These are phyloP conservation scores for Trichophyton rubrum DNA, from an alignment of 2,329 filamentous ascomycete species.

Conservation along the genomic window DNA sequence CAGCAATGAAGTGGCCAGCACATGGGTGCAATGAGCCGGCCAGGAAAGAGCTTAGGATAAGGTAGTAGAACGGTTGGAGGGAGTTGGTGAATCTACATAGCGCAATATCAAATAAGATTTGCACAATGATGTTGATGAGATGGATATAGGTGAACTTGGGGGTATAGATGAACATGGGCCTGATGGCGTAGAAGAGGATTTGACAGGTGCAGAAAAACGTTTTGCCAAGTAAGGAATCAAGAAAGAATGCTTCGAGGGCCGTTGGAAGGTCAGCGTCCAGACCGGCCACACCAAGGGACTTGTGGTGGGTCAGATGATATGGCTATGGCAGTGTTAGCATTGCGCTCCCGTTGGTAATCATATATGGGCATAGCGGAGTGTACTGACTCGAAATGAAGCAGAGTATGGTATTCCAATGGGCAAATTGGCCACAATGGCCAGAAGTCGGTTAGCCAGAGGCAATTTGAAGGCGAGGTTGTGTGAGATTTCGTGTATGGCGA, in stretches of 20 bases:
- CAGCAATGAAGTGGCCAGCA: constrained; percentile 95
- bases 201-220: constrained; percentile 99
- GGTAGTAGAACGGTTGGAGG: constrained; percentile 58
- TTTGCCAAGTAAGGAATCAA: constrained; percentile 88
- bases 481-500: constrained; percentile 97
- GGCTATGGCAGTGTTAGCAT: constrained; percentile 41
- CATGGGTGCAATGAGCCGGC: constrained; percentile 88
- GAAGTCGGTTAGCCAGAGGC: constrained; percentile 63
- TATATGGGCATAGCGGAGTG: background rate
- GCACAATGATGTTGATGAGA: constrained; percentile 63
- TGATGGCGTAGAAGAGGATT: constrained; percentile 95
- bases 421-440: constrained; percentile 88
- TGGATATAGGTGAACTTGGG: constrained; percentile 80
- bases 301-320: constrained; percentile 97
- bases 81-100: constrained; percentile 50
- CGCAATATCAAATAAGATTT: constrained; percentile 63
- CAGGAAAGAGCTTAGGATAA: constrained; percentile 81
- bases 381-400: constrained; percentile 72
- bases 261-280: constrained; percentile 94
- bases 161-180: constrained; percentile 87
- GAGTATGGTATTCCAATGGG: constrained; percentile 94
- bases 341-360: background rate
- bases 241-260: constrained; percentile 75
- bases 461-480: constrained; percentile 92
- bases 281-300: constrained; percentile 90